Base-by-base conservation (phyloP, 495 filamentous ascomycete species). In the Barbatosphaeria neglecta region DNA sequence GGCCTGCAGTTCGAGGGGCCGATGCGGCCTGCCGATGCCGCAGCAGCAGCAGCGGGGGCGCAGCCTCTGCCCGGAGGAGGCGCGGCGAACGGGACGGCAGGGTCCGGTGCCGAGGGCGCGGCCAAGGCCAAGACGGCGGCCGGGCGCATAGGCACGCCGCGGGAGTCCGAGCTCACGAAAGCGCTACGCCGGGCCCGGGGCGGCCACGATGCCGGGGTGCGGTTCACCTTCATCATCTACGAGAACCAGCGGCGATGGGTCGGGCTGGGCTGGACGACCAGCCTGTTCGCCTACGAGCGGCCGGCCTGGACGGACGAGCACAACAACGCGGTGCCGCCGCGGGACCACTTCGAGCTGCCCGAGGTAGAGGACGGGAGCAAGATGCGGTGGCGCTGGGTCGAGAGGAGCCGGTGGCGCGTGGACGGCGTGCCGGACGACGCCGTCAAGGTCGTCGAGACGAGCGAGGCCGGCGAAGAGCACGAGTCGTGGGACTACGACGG, bases 191-290 rank as follows among this genome's bases (percentile, higher is more conserved):
- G 62, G 5, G 54, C 58, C 2, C 51, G 62, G 11, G 62, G 63
- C 3, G 58, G 55, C 13, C 62, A 80, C 28, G 76, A 81, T 17
- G 71, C 84, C 0, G 88, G 89, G 9, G 84, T 99, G 4, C 82
- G 85, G 9, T 97, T 99, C 60, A 97, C 92, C 0, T 99, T 99
- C 51, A 84, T 90, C 42, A 74, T 97, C 2, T 97, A 86, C 56
- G 92, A 99, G 59, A 99, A 99, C 51, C 90, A 99, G 62, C 81
- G 92, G 20, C 79, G 92, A 33, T 99, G 92, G 92, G 62, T 97
- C 11, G 93, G 89, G 2, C 71, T 97, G 17, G 92, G 92, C 3
- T 99, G 92, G 92, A 97, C 93, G 0, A 82, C 81, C 11, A 92
- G 82, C 6, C 65, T 97, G 27, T 84, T 98, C 50, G 80, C 86